Base-by-base conservation (phyloP, 192 early-diverging fungal genomes). In the Gryganskiella cystojenkinii region DNA sequence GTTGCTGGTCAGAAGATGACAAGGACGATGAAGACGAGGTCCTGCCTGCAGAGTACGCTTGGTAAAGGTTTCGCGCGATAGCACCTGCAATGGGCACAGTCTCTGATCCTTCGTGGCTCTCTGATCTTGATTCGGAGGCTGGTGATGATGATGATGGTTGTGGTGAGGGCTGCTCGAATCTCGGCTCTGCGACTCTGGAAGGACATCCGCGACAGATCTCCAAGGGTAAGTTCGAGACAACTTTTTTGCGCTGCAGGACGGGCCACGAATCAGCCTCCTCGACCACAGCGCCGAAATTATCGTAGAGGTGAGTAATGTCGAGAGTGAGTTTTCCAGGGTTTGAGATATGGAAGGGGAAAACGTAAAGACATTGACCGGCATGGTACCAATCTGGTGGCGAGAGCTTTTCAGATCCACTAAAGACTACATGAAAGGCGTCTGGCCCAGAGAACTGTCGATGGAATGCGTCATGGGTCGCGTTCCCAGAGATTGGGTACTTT, bases 391-490 rank as follows among this genome's bases (percentile, higher is more conserved):
- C 64, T 8, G 72, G 72, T 2, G 72, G 72, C 2, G 72, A 55
- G 1, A 76, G 64, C 22, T 76, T 76, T 37, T 67, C 64, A 19
- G 64, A 42, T 13, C 72, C 72, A 42, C 52, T 56, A 24, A 76
- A 76, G n/a, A 76, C 59, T 0, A 76, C 64, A n/a, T 76, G 52
- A 58, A 76, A 76, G 4, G 72, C 57, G 28, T 76, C 72, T n/a
- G 72, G 64, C 1, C 72, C 72, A 24, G 72, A 76, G 45, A 76
- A 67, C 33, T 76, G 72, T 0, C 72, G 57, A 20, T 76, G 64
- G 58, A 67, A 76, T 9, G 64, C 64, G 14, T 76, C 64, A 20
- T 76, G 72, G 2, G 64, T 76, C 13, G 64, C 59, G 25, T 76
- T 76, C 19, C 37, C 54, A 0, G 64, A 67, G 52, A 74, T 61